phyloP scores from a whole-genome alignment of 148 eudicot genomes.

The Pharnaceum exiguum region DNA sequence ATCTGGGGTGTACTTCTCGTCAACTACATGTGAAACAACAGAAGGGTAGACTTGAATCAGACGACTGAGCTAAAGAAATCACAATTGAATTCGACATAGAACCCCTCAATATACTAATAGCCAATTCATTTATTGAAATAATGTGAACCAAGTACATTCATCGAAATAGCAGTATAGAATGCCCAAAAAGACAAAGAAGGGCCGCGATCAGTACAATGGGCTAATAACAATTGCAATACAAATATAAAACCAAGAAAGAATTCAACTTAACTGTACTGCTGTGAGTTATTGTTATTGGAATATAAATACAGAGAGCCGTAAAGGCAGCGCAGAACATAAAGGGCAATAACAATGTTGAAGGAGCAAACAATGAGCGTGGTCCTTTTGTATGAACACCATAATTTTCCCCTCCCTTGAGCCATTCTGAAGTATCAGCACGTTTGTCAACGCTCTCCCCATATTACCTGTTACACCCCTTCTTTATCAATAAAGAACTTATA shows the following conservation, averaged over 20 bases:
- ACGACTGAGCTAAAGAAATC: conserved; percentile 6
- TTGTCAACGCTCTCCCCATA: conserved; percentile 41
- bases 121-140: no score
- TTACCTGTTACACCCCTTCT: no score
- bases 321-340: conserved; percentile 63
- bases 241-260: background rate
- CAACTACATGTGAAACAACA: conserved; percentile 41
- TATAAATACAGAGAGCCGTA: conserved; percentile 61
- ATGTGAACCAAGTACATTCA: background rate
- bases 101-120: conserved; percentile 3
- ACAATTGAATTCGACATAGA: conserved; percentile 1
- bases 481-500: no score
- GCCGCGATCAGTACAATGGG: background rate
- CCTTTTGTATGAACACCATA: conserved; percentile 76
- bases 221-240: background rate
- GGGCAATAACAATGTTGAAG: conserved; percentile 65
- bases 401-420: conserved; percentile 51
- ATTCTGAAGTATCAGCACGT: conserved; percentile 21
- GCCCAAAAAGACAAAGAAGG: background rate
- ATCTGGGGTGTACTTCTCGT: conserved; percentile 61
- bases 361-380: conserved; percentile 66
- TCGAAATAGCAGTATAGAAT: no score
- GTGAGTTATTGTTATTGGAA: conserved; percentile 25
- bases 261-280: conserved; percentile 31
- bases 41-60: conserved; percentile 11